phyloP scores from a whole-genome alignment of 106 monocot genomes.

The Dendrobium nobile region DNA sequence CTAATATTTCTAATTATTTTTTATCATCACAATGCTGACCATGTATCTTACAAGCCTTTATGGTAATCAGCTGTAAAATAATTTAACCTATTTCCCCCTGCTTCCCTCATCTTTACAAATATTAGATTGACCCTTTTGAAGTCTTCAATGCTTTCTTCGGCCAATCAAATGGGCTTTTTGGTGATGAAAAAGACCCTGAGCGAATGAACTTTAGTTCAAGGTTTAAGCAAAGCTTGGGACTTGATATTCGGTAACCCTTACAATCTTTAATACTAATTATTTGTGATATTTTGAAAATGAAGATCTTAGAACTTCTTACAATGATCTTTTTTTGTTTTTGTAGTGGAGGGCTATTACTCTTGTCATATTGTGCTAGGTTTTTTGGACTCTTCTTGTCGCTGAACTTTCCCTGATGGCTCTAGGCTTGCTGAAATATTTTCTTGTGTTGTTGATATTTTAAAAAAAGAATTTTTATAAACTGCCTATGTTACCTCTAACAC shows the following conservation, averaged over 20 bases:
- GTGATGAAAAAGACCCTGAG: conserved; percentile 45
- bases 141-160: conserved; percentile 85
- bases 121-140: conserved; percentile 86
- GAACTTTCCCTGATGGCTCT: neutral
- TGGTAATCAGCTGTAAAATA: neutral
- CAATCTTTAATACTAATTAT: neutral
- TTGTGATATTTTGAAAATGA: neutral
- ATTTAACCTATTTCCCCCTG: neutral
- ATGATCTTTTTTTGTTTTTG: neutral
- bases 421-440: neutral
- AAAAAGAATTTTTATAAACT: neutral
- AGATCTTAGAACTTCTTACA: neutral
- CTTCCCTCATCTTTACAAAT: conserved; percentile 9
- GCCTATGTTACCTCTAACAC: neutral
- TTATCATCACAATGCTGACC: neutral
- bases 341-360: neutral
- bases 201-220: conserved; percentile 44
- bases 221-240: conserved; percentile 23
- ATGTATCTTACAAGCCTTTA: neutral
- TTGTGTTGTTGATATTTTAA: neutral
- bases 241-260: conserved; percentile 68
- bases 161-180: conserved; percentile 58
- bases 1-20: neutral
- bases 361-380: neutral
- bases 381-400: neutral